Percentiles rank a stretch among this genome's conserved stretches.
These are phyloP conservation scores for Iberis pinnata DNA, from an alignment of 345 rosid genomes.

Conservation along the genomic window DNA sequence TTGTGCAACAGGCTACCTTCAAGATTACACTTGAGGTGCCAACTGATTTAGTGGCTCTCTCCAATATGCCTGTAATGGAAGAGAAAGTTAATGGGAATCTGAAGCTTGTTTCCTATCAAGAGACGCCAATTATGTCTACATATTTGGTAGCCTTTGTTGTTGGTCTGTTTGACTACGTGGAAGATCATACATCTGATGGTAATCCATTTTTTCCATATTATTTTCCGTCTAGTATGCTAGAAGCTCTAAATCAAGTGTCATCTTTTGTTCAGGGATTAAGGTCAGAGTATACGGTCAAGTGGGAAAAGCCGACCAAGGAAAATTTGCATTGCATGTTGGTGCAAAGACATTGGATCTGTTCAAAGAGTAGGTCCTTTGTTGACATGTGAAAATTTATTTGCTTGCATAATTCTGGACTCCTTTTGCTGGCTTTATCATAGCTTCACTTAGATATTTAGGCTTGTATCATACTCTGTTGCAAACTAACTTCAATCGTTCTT, in stretches of 20 bases:
- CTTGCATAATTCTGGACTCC: constrained; percentile 3
- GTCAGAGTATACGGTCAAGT: constrained; percentile 90
- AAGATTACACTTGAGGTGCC: constrained; percentile 88
- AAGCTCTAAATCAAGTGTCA: constrained; percentile 5
- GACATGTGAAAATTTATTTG: background rate
- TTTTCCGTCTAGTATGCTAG: background rate
- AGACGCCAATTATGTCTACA: constrained; percentile 92
- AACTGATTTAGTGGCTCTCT: constrained; percentile 70
- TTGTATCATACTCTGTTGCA: background rate
- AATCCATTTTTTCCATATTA: background rate
- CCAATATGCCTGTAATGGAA: constrained; percentile 74
- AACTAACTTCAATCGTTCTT: constrained; percentile 17
- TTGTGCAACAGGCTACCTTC: constrained; percentile 68
- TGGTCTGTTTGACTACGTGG: constrained; percentile 84
- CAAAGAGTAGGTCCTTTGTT: constrained; percentile 53
- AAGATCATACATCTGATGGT: constrained; percentile 92
- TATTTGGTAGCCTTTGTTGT: constrained; percentile 89
- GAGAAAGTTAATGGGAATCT: constrained; percentile 63
- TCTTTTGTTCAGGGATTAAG: constrained; percentile 50
- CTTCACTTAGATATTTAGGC: background rate
- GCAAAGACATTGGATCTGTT: constrained; percentile 76
- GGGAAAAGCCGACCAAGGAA: constrained; percentile 83
- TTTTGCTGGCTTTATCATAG: constrained; percentile 11
- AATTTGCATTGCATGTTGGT: constrained; percentile 88
- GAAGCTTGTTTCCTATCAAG: constrained; percentile 67